Base-by-base conservation (phyloP, 345 rosid genomes). In the Anacardium occidentale region DNA sequence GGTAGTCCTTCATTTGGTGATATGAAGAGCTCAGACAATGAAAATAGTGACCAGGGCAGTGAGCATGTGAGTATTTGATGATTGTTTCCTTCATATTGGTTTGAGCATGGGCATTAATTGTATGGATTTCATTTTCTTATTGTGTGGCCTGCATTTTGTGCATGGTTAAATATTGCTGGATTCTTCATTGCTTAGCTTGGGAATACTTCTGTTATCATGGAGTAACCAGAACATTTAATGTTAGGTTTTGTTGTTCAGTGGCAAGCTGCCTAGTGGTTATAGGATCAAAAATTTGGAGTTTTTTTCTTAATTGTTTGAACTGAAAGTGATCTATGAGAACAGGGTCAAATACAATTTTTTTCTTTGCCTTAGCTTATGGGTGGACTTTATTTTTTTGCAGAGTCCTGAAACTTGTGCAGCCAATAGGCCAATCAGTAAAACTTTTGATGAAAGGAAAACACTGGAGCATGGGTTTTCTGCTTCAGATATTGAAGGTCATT, bases 1-100 rank as follows among this genome's bases (percentile, higher is more conserved):
- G 76, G 75, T 53, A 89, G 91, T 64, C 91, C 86, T 50, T 86
- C 92, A 56, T 79, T 64, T 62, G 87, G 82, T 76, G 87, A 82
- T 67, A 55, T 71, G 10, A 82, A 74, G 80, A 81, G 72, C 48
- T 76, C 85, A 42, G 89, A 82, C 74, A 85, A 78, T 76, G 87
- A 84, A 50, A 85, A 78, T 47, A 78, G 65, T 60, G 80, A 75
- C 26, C 86, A 74, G 62, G 80, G 73, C 22, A 65, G 73, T 56
- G 78, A 73, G 73, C 76, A 70, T 69, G 91, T 77, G 62, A 87
- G 84, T 52, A 52, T 70, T 56, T 47, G 24, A 24, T 26, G 42
- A 11, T 56, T 48, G 5, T 54, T 59, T 20, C 44, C 42, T 51
- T 51, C 42, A 6, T 13, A 37, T 0, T 57, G 18, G 29, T 48